These are phyloP conservation scores for Babesia bovis DNA, from an alignment of 169 alveolate genomes.

Conservation along the genomic window DNA sequence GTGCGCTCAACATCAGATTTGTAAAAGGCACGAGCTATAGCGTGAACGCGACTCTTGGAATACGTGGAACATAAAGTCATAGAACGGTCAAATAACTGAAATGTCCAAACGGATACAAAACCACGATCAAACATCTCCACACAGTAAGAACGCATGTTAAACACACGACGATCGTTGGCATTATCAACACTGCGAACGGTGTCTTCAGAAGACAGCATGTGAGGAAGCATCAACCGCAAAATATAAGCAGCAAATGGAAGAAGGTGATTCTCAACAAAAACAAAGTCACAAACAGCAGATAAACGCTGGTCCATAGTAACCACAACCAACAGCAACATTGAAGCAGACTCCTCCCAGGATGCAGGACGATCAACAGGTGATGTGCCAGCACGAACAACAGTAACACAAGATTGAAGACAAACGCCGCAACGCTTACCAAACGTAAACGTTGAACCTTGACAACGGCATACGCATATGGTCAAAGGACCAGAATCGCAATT, in stretches of 20 bases:
- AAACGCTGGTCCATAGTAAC: conserved; percentile 30
- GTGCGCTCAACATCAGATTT: conserved; percentile 1
- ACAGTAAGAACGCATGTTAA: conserved; percentile 23
- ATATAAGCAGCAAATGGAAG: conserved; percentile 51
- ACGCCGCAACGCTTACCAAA: conserved; percentile 45
- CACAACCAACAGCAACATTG: conserved; percentile 43
- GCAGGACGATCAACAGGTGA: not conserved
- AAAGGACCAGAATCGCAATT: not conserved
- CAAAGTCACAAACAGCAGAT: conserved; percentile 22
- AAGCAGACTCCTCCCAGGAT: conserved; percentile 41
- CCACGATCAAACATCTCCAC: conserved; percentile 53
- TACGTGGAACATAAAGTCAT: not conserved
- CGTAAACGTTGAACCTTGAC: conserved; percentile 45
- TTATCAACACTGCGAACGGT: not conserved
- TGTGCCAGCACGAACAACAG: conserved; percentile 14
- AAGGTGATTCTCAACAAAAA: conserved; percentile 4
- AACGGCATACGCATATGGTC: conserved; percentile 40
- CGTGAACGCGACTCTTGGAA: conserved; percentile 12
- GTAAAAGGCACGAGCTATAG: conserved; percentile 18
- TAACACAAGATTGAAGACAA: conserved; percentile 5
- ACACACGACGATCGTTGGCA: not conserved
- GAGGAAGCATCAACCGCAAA: conserved; percentile 39
- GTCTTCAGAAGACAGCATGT: conserved; percentile 18
- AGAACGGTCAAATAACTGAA: not conserved
- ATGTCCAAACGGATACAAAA: conserved; percentile 53